Percentiles rank a stretch among this genome's conserved stretches.
Evolutionary conservation across 106 monocot genomes (phyloP).

Genomic region (Alisma plantagoaquatica): DNA sequence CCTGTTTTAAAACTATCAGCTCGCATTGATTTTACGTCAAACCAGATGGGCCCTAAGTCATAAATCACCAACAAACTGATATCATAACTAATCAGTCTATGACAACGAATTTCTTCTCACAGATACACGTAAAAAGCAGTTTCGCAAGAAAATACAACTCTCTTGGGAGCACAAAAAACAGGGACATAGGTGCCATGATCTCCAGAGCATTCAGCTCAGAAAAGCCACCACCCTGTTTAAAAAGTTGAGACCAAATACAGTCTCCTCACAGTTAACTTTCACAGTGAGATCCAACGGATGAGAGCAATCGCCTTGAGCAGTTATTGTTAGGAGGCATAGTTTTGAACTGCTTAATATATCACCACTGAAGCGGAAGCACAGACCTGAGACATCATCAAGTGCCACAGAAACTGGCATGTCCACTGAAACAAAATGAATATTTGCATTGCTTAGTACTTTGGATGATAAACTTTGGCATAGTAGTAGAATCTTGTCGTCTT

Average conservation of each 20-base stretch:
- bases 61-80: too few species aligned
- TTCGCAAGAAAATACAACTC: too few species aligned
- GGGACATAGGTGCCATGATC: too few species aligned
- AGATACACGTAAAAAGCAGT: too few species aligned
- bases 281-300: conserved; percentile 51
- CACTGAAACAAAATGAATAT: conserved; percentile 58
- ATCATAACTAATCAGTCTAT: too few species aligned
- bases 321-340: conserved; percentile 60
- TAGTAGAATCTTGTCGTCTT: conserved; percentile 44
- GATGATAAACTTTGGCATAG: conserved; percentile 51
- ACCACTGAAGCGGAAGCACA: conserved; percentile 65
- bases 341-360: conserved; percentile 70
- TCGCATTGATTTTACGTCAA: too few species aligned
- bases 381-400: conserved; percentile 56
- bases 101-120: too few species aligned
- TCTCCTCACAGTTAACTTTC: conserved; percentile 91
- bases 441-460: conserved; percentile 69
- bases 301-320: conserved; percentile 45
- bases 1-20: too few species aligned
- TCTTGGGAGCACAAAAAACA: too few species aligned
- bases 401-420: conserved; percentile 68
- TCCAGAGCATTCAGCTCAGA: conserved; percentile 16
- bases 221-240: conserved; percentile 69
- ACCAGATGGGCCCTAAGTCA: too few species aligned
- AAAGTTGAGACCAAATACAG: conserved; percentile 78